Percentiles rank a stretch among this genome's conserved stretches.
phyloP scores from a whole-genome alignment of 176 grass and related monocot genomes.

The Aegilops bicornis region DNA sequence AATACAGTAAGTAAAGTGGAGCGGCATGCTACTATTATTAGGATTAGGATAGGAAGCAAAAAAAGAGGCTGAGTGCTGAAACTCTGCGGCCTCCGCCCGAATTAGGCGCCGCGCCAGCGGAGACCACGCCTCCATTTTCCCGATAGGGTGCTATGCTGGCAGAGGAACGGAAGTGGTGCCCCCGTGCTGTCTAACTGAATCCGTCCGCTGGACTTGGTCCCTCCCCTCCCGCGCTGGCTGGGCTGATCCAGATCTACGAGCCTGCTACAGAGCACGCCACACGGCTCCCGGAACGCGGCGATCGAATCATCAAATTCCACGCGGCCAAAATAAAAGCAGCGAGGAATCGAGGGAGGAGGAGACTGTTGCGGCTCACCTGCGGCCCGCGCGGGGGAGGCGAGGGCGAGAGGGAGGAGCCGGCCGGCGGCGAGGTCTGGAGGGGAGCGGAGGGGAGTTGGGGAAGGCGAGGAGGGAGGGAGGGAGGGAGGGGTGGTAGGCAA shows the following conservation, averaged over 20 bases:
- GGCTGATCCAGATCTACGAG: slow-evolving; percentile 28
- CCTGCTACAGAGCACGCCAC: too few relatives aligned
- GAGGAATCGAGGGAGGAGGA: neutral
- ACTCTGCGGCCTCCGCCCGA: neutral
- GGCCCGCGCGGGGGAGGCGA: neutral
- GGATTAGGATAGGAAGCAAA: too few relatives aligned
- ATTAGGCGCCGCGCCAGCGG: neutral
- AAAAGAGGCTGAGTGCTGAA: neutral
- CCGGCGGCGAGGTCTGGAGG: slow-evolving; percentile 4
- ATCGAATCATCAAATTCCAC: neutral
- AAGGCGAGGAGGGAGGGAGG: neutral
- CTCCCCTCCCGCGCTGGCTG: neutral
- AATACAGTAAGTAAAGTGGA: neutral
- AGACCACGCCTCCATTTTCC: neutral
- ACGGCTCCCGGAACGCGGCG: neutral
- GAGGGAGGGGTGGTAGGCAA: neutral
- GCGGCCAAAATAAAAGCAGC: too few relatives aligned
- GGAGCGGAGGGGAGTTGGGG: neutral
- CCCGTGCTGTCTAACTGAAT: neutral
- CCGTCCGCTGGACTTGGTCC: neutral
- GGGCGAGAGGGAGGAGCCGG: neutral
- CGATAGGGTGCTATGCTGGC: neutral
- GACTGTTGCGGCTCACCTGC: slow-evolving; percentile 12
- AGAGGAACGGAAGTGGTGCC: neutral
- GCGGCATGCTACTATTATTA: neutral